Conservation (phyloP, 2,329 filamentous ascomycete genomes). For the Fusarium subtropicale region DNA sequence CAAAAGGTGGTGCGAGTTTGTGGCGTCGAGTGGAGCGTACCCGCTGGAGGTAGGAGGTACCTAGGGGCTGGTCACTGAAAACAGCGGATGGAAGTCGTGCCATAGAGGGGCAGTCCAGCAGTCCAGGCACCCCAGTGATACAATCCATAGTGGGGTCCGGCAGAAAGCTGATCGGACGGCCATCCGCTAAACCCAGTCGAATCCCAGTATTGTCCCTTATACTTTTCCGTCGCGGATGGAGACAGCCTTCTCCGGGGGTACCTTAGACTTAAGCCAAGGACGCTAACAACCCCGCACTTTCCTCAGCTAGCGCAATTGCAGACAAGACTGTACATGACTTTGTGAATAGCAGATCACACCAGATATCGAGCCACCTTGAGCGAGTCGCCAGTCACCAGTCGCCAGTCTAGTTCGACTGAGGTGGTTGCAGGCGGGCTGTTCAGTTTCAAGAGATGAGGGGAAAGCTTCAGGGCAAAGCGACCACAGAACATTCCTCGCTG, state of each 20-base stretch:
- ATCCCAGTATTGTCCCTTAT: slow-evolving; percentile 26
- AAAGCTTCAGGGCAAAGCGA: slow-evolving; percentile 31
- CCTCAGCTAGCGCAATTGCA: slow-evolving; percentile 25
- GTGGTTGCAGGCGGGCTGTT: slow-evolving; percentile 21
- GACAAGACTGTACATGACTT: slow-evolving; percentile 30
- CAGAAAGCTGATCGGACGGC: slow-evolving; percentile 28
- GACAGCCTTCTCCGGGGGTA: slow-evolving; percentile 3
- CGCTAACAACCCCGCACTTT: slow-evolving; percentile 39
- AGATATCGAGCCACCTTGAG: slow-evolving; percentile 33
- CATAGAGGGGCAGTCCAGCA: slow-evolving; percentile 18
- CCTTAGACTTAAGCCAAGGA: slow-evolving; percentile 19
- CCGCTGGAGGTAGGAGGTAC: slow-evolving; percentile 11
- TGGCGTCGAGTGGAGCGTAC: slow-evolving; percentile 33
- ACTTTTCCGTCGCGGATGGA: background rate
- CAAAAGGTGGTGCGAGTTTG: slow-evolving; percentile 32
- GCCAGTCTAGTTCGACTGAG: slow-evolving; percentile 20
- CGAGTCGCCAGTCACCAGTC: slow-evolving; percentile 18
- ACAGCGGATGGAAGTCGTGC: slow-evolving; percentile 22
- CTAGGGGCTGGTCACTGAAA: slow-evolving; percentile 31
- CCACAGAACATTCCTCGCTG: slow-evolving; percentile 33
- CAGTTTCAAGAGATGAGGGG: slow-evolving; percentile 41
- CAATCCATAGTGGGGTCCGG: slow-evolving; percentile 25
- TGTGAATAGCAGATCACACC: slow-evolving; percentile 36
- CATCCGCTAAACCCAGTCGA: slow-evolving; percentile 15
- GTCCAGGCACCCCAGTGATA: slow-evolving; percentile 18